Base-by-base conservation (phyloP, 2,329 filamentous ascomycete genomes). In the Sporothrix sp. region DNA sequence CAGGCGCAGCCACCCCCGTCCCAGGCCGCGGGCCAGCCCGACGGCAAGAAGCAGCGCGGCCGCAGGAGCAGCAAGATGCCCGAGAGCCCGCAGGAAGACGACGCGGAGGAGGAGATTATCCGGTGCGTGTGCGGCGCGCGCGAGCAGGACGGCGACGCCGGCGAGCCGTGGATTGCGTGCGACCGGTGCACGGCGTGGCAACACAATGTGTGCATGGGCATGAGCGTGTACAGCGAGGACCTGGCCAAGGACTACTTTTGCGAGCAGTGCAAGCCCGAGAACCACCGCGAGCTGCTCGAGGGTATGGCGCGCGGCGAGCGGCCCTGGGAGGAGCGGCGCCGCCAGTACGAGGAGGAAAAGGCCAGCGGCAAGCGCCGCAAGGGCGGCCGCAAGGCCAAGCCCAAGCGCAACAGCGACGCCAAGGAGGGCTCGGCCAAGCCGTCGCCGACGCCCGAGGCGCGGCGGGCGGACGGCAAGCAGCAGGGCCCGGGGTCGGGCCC, bases 181-280 rank as follows among this genome's bases (percentile, higher is more conserved):
- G 93, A 98, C 66, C 80, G 79, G 42, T 98, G 93, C 67, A 81
- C 81, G 44, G 91, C 85, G 37, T 98, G 93, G 93, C 93, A 98
- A 68, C 93, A 98, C 68, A 96, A 96, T 62, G 84, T 94, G 56
- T 98, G 93, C 65, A 87, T 98, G 73, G 88, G 87, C 48, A 79
- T 96, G 63, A 81, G 77, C 61, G 81, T 84, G 42, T 88, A 86
- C 59, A 79, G 83, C 28, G 85, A 90, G 53, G 81, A 90, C 61
- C 75, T 87, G 50, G 84, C 86, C 27, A 85, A 85, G 54, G 76
- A 86, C 66, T 98, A 98, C 70, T 94, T 85, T 68, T 98, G 93
- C 68, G 93, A 98, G 67, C 73, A 84, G 67, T 97, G 93, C 71
- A 78, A 78, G 48, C 93, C 93, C 1, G 78, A 88, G 51, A 81